Evolutionary conservation across 768 basidiomycete species (phyloP), one percentile per base, ranked within the genome.

Genomic region (Podaxis sp.): DNA sequence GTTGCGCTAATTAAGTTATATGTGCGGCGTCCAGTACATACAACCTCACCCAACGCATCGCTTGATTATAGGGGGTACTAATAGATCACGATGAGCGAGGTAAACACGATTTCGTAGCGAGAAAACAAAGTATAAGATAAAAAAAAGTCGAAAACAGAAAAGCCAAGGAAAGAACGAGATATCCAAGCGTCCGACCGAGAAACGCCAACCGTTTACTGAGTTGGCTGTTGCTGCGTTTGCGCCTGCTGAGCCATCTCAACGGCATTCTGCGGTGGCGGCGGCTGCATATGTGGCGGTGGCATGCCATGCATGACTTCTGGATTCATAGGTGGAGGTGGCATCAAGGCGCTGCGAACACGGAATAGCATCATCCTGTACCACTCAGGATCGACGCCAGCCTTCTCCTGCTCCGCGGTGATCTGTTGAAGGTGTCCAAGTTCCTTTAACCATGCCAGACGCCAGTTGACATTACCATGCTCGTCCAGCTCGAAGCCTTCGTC

Each of bases 321-420:
- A 63, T 81, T 82, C 74, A 83, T 79, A 4, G 81, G 80, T 4
- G 76, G 78, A 57, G 79, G 76, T 12, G 79, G 84, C 84, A 92
- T 85, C 65, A 93, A 78, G 17, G 88, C 88, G 49, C 81, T 82
- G 59, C 92, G 80, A 48, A 93, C 86, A n/a, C 90, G 85, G 70
- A 90, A 80, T 8, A 93, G 71, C 91, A 94, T 93, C 84, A 90
- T 88, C 65, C 88, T 79, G 68, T 87, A 95, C 92, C 92, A 95
- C 65, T 94, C 92, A 51, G 85, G 86, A 56, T 91, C 90, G 2
- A 83, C 88, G 33, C 88, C 89, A 19, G 86, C 85, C 75, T 92
- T 93, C 71, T 94, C 90, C 70, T 93, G 92, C 68, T 93, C 89
- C 8, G 76, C 81, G 0, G 93, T 89, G n/a, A 92, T 76, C 66